A percentile compares a stretch with the other conserved stretches of the same genome.
phyloP scores from a whole-genome alignment of 768 basidiomycete species.

The Leucocoprinus birnbaumii region DNA sequence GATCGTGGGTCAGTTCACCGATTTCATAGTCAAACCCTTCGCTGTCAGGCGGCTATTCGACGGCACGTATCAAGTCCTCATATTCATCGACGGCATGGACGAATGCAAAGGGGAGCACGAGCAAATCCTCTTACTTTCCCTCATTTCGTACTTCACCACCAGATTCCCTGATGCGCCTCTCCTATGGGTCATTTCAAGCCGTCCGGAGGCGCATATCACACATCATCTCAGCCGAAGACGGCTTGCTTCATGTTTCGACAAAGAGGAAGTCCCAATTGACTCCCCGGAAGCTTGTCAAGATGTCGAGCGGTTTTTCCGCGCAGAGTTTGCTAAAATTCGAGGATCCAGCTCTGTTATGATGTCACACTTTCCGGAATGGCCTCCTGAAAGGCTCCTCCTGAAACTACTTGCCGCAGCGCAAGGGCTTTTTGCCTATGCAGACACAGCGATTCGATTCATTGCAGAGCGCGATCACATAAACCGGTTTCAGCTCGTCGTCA shows the following conservation, averaged over 20 bases:
- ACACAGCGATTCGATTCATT: too few species aligned
- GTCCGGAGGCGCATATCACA: conserved; percentile 2
- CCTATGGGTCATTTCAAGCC: not conserved
- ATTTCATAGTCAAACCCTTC: conserved; percentile 15
- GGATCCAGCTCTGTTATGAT: too few species aligned
- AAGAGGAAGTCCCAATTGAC: not conserved
- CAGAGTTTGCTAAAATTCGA: too few species aligned
- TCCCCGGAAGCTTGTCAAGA: not conserved
- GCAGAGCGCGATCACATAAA: too few species aligned
- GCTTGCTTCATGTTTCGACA: not conserved
- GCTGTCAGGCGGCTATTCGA: not conserved
- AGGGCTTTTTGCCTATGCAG: too few species aligned
- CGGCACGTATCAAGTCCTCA: not conserved
- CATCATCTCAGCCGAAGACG: not conserved
- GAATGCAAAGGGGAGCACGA: not conserved
- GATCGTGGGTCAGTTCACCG: conserved; percentile 8
- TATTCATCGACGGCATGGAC: not conserved
- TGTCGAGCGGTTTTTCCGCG: too few species aligned
- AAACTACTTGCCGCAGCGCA: too few species aligned
- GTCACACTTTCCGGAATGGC: too few species aligned
- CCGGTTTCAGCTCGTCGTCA: too few species aligned
- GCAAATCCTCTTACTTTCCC: not conserved
- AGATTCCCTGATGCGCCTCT: not conserved
- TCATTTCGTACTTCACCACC: not conserved
- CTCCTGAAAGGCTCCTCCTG: too few species aligned